These are phyloP conservation scores for Talaromyces islandicus DNA, from an alignment of 2,329 filamentous ascomycete species.

Conservation along the genomic window DNA sequence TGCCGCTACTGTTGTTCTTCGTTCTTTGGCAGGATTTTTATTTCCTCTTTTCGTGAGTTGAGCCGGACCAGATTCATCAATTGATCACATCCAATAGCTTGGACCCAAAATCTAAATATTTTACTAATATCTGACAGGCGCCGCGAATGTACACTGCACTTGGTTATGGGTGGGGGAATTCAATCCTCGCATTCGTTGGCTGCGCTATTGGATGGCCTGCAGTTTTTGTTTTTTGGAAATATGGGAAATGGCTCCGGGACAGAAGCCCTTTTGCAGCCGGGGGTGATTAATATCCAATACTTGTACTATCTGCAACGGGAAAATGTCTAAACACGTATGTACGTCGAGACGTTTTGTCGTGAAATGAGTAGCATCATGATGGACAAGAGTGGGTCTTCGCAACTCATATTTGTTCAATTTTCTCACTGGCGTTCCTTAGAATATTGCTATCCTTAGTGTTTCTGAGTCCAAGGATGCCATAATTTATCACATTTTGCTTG, in stretches of 20 bases:
- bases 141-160: constrained; percentile 15
- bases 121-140: neutral
- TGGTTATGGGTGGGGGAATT: constrained; percentile 18
- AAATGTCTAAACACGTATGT: too few relatives aligned
- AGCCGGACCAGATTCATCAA: neutral
- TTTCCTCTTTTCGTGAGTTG: constrained; percentile 21
- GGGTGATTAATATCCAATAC: neutral
- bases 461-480: too few relatives aligned
- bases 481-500: too few relatives aligned
- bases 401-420: too few relatives aligned
- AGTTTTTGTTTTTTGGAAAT: constrained; percentile 41
- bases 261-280: neutral
- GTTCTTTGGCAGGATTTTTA: constrained; percentile 19
- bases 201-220: constrained; percentile 30
- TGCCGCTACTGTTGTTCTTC: constrained; percentile 15
- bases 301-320: too few relatives aligned
- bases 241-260: constrained; percentile 32
- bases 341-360: too few relatives aligned
- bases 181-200: constrained; percentile 21
- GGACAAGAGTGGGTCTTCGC: too few relatives aligned
- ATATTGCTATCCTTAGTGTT: too few relatives aligned
- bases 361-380: neutral
- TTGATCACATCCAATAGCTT: neutral
- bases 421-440: too few relatives aligned
- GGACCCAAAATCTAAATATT: neutral